A percentile compares a stretch with the other conserved stretches of the same genome.
These are phyloP conservation scores for Penicillium nordicum DNA, from an alignment of 2,329 filamentous ascomycete species.

Conservation along the genomic window DNA sequence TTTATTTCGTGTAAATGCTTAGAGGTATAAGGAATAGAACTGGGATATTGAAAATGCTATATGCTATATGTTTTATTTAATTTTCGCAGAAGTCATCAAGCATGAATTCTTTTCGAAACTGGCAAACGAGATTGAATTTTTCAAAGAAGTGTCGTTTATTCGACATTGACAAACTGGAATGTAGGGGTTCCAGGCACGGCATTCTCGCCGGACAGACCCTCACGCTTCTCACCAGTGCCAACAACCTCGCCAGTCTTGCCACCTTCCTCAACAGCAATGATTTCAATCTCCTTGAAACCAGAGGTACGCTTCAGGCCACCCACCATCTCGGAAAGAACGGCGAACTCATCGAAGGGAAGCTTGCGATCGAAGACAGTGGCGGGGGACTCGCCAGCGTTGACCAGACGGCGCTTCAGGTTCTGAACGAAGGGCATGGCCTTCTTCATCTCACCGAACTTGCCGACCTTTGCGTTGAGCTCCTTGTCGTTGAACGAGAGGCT, in stretches of 20 bases:
- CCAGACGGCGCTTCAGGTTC: conserved; percentile 75
- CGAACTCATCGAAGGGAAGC: conserved; percentile 79
- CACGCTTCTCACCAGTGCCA: conserved; percentile 53
- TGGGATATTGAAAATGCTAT: conserved; percentile 15
- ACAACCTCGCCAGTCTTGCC: conserved; percentile 47
- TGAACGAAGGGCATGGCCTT: conserved; percentile 98
- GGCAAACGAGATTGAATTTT: conserved; percentile 5
- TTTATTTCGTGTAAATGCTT: too few relatives aligned
- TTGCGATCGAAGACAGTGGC: conserved; percentile 75
- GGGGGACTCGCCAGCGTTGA: conserved; percentile 62
- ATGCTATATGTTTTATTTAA: conserved; percentile 16
- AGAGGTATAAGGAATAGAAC: background rate
- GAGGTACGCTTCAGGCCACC: conserved; percentile 73
- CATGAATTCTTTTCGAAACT: conserved; percentile 16
- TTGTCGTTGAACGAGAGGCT: conserved; percentile 72
- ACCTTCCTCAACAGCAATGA: conserved; percentile 65
- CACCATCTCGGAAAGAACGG: conserved; percentile 73
- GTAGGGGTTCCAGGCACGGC: conserved; percentile 79
- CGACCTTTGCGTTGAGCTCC: conserved; percentile 70
- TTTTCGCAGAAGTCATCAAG: conserved; percentile 24
- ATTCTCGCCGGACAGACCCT: conserved; percentile 63
- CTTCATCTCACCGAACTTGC: conserved; percentile 79
- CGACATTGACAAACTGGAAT: conserved; percentile 81
- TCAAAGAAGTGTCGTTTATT: conserved; percentile 20
- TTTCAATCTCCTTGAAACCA: conserved; percentile 66